These are phyloP conservation scores for Solanum phureja DNA, from an alignment of 257 asterid genomes.

Conservation along the genomic window DNA sequence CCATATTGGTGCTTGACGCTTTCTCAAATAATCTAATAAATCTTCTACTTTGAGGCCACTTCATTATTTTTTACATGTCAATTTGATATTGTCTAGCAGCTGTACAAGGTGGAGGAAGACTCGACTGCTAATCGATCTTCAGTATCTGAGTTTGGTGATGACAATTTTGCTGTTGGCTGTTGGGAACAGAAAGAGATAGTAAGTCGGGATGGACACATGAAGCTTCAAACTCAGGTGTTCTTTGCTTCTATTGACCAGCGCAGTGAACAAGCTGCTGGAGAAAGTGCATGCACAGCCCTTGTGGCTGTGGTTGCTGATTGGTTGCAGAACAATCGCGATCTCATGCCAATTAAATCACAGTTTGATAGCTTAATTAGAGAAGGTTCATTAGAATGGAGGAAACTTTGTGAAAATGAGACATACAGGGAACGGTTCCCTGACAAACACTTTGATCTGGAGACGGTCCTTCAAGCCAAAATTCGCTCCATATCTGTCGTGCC, in stretches of 20 bases:
- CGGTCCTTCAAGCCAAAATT: conserved; percentile 69
- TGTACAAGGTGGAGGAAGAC: conserved; percentile 64
- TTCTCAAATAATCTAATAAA: not conserved
- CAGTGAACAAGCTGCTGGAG: conserved; percentile 95
- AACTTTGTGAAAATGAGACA: conserved; percentile 63
- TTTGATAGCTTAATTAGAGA: conserved; percentile 75
- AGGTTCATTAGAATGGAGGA: conserved; percentile 94
- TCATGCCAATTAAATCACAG: conserved; percentile 88
- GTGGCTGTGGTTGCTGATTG: conserved; percentile 93
- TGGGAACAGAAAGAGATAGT: conserved; percentile 83
- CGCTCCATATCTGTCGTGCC: conserved; percentile 53
- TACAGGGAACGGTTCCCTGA: conserved; percentile 66
- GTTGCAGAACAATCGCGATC: conserved; percentile 57
- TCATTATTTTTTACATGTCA: not conserved
- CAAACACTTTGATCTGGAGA: conserved; percentile 92
- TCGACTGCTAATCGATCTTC: conserved; percentile 44
- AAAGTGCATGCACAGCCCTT: conserved; percentile 92
- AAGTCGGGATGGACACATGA: conserved; percentile 80
- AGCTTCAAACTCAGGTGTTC: conserved; percentile 64
- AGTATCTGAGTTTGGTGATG: conserved; percentile 88
- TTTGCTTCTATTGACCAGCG: conserved; percentile 95
- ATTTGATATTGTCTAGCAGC: conserved; percentile 29
- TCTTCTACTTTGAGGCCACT: not conserved
- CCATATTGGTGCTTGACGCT: not conserved
- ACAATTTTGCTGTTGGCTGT: conserved; percentile 69